Percentiles rank a stretch among this genome's conserved stretches.
Evolutionary conservation across 257 asterid genomes (phyloP).

Genomic region (Fraxinus americana): DNA sequence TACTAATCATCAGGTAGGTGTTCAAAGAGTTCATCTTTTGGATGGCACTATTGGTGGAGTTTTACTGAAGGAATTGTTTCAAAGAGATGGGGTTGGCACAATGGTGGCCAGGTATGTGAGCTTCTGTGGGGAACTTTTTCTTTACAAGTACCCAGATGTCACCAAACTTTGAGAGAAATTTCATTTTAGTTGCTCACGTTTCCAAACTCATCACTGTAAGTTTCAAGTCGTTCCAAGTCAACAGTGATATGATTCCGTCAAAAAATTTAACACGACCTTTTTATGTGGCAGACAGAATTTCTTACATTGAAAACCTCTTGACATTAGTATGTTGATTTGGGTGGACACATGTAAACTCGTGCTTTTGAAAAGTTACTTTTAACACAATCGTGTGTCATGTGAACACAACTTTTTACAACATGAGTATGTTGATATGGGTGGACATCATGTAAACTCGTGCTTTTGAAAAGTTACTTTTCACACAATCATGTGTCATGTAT

Average conservation of each 20-base stretch:
- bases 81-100: slow-evolving; percentile 94
- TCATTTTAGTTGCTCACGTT: neutral
- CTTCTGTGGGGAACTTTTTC: slow-evolving; percentile 4
- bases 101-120: slow-evolving; percentile 90
- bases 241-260: neutral
- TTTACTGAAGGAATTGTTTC: slow-evolving; percentile 83
- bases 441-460: no score
- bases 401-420: no score
- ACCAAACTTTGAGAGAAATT: neutral
- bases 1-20: slow-evolving; percentile 72
- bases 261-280: neutral
- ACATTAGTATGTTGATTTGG: neutral
- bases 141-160: neutral
- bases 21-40: slow-evolving; percentile 88
- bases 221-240: neutral
- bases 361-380: no score
- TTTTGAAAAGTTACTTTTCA: no score
- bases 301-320: neutral
- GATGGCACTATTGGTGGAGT: slow-evolving; percentile 95
- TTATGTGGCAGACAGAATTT: neutral
- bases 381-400: no score
- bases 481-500: no score
- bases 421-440: no score
- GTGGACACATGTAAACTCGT: no score
- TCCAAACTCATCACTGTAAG: neutral